Evolutionary conservation across 2,329 filamentous ascomycete species (phyloP), one percentile per base, ranked within the genome.

Genomic region (Fusarium proliferatum): DNA sequence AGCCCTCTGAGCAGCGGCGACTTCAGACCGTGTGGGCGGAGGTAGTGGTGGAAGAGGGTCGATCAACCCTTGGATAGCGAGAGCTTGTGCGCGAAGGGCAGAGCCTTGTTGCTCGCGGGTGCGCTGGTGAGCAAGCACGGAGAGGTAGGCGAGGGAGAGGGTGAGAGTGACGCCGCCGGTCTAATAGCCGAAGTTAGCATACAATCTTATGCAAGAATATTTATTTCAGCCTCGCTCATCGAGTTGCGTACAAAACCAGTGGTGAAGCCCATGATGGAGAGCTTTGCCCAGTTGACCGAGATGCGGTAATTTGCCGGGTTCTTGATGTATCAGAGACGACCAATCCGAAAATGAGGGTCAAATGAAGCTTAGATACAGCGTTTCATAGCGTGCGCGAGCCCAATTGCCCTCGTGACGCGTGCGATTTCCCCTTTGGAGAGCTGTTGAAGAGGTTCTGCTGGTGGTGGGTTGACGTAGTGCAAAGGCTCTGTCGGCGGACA

Each of bases 131-230:
- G 92, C 85, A 78, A 92, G 88, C 39, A 94, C 84, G 55, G 91
- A 90, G 62, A 95, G 86, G 82, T 94, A 95, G 77, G 93, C 89
- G 67, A 93, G 79, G 48, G 91, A 91, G 68, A 94, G 89, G 55
- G 93, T 95, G 69, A 96, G 86, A 73, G 93, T 92, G 63, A 94
- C 89, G 75, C 93, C 93, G 79, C 93, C 91, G 73, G 92, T 90
- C 93, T 95, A 74, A 39, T 13, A 61, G 43, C 36, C 19, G 38
- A 38, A 43, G 43, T 71, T 62, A 71, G 75, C 36, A 56, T 23
- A 23, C 34, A 19, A 21, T 38, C 16, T 19, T 33, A 53, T 60
- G 15, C 51, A 60, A 21, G 23, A 34, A 38, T 42, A 39, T 12
- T 43, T 57, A 39, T 12, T 43, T 57, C 38, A 26, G 13, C 60